Base-by-base conservation (phyloP, 495 filamentous ascomycete species). In the Aspergillus asperescens region DNA sequence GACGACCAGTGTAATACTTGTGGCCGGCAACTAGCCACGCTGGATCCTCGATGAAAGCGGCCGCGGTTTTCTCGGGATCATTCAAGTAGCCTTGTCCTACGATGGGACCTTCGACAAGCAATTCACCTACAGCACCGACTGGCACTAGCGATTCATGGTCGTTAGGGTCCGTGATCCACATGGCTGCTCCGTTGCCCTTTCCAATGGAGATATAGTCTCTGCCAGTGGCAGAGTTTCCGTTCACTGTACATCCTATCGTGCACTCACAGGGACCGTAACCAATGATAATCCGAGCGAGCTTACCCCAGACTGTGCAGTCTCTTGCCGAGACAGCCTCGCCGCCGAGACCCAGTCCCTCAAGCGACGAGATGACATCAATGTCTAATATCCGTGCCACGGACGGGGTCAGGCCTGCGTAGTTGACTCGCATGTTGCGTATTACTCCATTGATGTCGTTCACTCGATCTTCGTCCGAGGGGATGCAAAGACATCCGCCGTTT, bases 81-180 rank as follows among this genome's bases (percentile, higher is more conserved):
- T 75, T 71, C 23, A 80, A 55, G 48, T 82, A 83, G 2, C 76
- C 77, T 35, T 71, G 64, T 29, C 70, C 77, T 20, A 83, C 69
- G 28, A 77, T 70, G 0, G 76, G 75, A 0, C 80, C 78, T 56
- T 81, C 74, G n/a, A 83, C 65, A 13, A 78, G 66, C 16, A 83
- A 52, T 55, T 82, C 80, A 1, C 79, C 79, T 2, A 77, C 68
- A 7, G 66, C 70, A 22, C 80, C 80, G 13, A 82, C 63, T 2
- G 78, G 76, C 48, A 69, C 63, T 4, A 79, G 65, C 9, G 51
- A 55, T 5, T 77, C 60, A 32, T 76, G 70, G 42, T 77, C 60
- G 15, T 74, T 61, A 3, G 74, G 70, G 35, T 80, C 69, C 10
- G 72, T 67, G 29, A 83, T 69, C 76, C 77, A 81, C 18, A 68